Evolutionary conservation across 2,329 filamentous ascomycete species (phyloP).

Genomic region (Zopfia rhizophila): DNA sequence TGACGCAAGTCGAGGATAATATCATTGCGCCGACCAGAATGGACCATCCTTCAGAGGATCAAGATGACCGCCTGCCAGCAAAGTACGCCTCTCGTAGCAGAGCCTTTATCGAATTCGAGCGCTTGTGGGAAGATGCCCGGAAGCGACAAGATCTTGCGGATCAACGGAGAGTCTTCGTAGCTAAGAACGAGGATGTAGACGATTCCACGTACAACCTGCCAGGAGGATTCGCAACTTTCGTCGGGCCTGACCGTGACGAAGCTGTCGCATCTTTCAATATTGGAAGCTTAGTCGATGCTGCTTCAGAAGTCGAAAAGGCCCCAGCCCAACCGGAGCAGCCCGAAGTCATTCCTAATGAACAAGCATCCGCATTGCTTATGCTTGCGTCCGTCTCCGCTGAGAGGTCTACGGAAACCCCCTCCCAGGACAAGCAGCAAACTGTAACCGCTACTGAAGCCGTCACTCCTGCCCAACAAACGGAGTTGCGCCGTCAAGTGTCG

Average conservation of each 20-base stretch:
- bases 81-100: slow-evolving; percentile 54
- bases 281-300: slow-evolving; percentile 44
- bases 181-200: slow-evolving; percentile 44
- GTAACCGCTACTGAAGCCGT: slow-evolving; percentile 12
- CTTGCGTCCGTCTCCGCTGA: slow-evolving; percentile 48
- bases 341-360: slow-evolving; percentile 52
- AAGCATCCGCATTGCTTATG: slow-evolving; percentile 53
- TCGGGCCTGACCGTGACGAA: slow-evolving; percentile 52
- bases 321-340: slow-evolving; percentile 25
- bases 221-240: slow-evolving; percentile 54
- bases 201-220: slow-evolving; percentile 39
- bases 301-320: slow-evolving; percentile 47
- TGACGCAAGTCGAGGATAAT: slow-evolving; percentile 38
- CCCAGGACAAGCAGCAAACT: slow-evolving; percentile 1
- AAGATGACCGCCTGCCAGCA: slow-evolving; percentile 41
- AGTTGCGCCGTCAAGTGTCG: slow-evolving; percentile 27
- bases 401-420: slow-evolving; percentile 19
- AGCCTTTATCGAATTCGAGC: slow-evolving; percentile 52
- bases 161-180: slow-evolving; percentile 35
- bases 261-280: slow-evolving; percentile 52
- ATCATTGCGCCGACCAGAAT: slow-evolving; percentile 45
- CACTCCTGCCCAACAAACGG: slow-evolving; percentile 28
- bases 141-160: slow-evolving; percentile 35
- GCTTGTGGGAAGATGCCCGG: slow-evolving; percentile 44
- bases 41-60: slow-evolving; percentile 34